Conservation (phyloP, 331 rosid genomes). For the Quercus phellos region DNA sequence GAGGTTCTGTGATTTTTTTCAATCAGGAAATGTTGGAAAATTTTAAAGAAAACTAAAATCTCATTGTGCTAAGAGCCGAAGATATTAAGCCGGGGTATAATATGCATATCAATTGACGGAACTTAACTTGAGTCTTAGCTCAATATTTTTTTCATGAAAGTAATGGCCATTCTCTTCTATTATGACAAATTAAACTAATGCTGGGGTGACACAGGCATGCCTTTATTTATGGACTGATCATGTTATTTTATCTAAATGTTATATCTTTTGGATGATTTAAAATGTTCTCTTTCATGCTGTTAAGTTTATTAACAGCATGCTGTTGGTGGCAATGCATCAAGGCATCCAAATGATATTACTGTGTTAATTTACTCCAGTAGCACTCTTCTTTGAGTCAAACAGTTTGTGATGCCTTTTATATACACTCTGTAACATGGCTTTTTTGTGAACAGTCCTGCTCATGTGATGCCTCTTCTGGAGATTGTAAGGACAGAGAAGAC, state of each 20-base stretch:
- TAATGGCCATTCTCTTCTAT: neutral
- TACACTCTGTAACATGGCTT: constrained; percentile 27
- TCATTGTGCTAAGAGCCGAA: neutral
- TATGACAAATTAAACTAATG: neutral
- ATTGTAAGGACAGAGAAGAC: constrained; percentile 83
- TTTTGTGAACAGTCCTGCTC: constrained; percentile 85
- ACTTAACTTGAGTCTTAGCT: neutral
- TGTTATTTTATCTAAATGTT: neutral
- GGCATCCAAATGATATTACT: neutral
- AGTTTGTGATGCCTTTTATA: neutral
- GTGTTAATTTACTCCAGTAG: neutral
- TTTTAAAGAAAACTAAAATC: constrained; percentile 7
- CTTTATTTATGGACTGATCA: neutral
- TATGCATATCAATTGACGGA: constrained; percentile 1
- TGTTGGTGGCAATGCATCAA: neutral
- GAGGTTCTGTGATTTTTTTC: neutral
- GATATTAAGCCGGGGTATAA: neutral
- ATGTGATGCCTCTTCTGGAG: constrained; percentile 95
- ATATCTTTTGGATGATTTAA: neutral
- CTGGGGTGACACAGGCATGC: neutral
- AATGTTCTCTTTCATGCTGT: neutral
- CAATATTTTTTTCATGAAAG: neutral
- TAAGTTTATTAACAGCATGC: neutral
- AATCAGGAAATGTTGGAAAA: neutral
- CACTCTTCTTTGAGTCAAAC: constrained; percentile 7